phyloP scores from a whole-genome alignment of 106 monocot genomes.

The Apostasia shenzhenica region DNA sequence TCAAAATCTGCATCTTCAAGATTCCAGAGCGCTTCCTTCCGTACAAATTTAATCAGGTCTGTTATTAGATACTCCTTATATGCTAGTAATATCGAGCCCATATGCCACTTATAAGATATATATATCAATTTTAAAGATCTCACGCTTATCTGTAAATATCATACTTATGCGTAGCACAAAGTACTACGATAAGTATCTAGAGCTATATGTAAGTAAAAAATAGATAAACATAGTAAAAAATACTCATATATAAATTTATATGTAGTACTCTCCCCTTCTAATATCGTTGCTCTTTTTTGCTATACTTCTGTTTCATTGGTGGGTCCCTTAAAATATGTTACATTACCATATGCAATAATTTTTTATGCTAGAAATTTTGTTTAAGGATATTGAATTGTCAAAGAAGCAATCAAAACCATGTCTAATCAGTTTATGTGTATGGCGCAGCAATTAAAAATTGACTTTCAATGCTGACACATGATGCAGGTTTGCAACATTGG shows the following conservation, averaged over 20 bases:
- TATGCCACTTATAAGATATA: too few relatives aligned
- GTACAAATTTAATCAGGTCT: slow-evolving; percentile 49
- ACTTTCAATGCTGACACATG: background rate
- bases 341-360: too few relatives aligned
- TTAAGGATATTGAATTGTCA: too few relatives aligned
- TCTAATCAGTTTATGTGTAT: too few relatives aligned
- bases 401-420: too few relatives aligned
- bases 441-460: background rate
- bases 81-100: background rate
- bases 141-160: background rate
- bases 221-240: background rate
- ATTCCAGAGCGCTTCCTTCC: slow-evolving; percentile 34
- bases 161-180: background rate
- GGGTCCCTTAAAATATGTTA: too few relatives aligned
- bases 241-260: background rate
- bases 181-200: background rate
- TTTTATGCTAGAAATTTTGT: too few relatives aligned
- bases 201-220: too few relatives aligned
- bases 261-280: too few relatives aligned
- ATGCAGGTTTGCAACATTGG: slow-evolving; percentile 77
- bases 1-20: slow-evolving; percentile 47
- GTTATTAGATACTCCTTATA: background rate
- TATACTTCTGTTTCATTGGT: too few relatives aligned
- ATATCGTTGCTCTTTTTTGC: too few relatives aligned
- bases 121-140: too few relatives aligned